Conservation (phyloP, 768 basidiomycete genomes). For the Leccinum uliginosum region DNA sequence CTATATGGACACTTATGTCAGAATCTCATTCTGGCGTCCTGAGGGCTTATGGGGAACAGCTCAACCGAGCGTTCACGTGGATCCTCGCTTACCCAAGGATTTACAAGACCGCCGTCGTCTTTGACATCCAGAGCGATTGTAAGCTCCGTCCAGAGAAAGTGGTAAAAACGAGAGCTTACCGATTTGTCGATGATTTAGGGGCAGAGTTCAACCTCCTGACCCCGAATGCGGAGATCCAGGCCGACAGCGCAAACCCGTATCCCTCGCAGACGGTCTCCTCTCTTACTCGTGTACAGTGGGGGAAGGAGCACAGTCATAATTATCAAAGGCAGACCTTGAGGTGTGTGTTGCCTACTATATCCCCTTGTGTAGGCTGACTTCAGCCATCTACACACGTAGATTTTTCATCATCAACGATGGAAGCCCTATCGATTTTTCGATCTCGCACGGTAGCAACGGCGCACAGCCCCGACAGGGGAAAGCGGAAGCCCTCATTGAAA, state of each 20-base stretch:
- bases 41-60: not conserved
- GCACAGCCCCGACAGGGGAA: not conserved
- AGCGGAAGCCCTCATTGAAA: slow-evolving; percentile 2
- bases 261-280: not conserved
- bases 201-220: slow-evolving; percentile 5
- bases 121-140: slow-evolving; percentile 10
- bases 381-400: not conserved
- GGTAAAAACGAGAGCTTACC: not conserved
- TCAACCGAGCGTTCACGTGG: slow-evolving; percentile 2
- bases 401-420: slow-evolving; percentile 6
- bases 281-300: not conserved
- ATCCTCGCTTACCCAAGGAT: not conserved
- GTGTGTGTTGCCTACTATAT: not conserved
- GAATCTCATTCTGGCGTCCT: not conserved
- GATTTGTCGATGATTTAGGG: not conserved
- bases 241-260: slow-evolving; percentile 1
- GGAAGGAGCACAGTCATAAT: not conserved
- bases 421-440: slow-evolving; percentile 1
- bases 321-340: slow-evolving; percentile 1
- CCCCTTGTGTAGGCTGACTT: not conserved
- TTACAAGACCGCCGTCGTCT: not conserved
- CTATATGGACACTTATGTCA: slow-evolving; percentile 4
- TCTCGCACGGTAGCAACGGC: not conserved
- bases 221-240: not conserved
- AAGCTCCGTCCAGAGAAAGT: not conserved